Evolutionary conservation across 768 basidiomycete species (phyloP).

Genomic region (Phylloporus sp.): DNA sequence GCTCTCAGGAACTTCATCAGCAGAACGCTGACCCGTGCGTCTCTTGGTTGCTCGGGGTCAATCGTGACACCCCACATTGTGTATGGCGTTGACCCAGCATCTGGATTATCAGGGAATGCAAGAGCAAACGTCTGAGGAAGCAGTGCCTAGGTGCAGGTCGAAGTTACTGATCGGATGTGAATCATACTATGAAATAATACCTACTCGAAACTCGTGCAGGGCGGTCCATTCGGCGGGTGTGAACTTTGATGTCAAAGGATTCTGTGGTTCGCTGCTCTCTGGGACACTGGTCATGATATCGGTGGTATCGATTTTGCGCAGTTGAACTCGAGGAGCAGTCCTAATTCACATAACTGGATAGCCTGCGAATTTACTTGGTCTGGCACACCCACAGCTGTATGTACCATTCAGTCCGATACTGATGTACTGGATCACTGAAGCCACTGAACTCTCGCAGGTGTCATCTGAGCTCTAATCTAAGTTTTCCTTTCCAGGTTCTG

Average conservation of each 20-base stretch:
- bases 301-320: too few species aligned
- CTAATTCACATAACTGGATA: too few species aligned
- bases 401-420: too few species aligned
- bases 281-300: neutral
- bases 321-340: too few species aligned
- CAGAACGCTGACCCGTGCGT: conserved; percentile 69
- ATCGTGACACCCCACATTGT: conserved; percentile 70
- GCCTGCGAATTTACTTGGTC: too few species aligned
- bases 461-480: too few species aligned
- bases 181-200: conserved; percentile 15
- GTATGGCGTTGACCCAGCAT: conserved; percentile 49
- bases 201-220: conserved; percentile 63
- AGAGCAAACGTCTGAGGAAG: conserved; percentile 54
- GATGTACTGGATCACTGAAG: too few species aligned
- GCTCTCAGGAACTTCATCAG: conserved; percentile 82
- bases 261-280: conserved; percentile 56
- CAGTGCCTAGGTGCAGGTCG: conserved; percentile 21
- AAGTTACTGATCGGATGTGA: neutral
- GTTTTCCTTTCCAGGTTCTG: neutral
- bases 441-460: too few species aligned
- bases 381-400: too few species aligned
- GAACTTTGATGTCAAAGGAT: conserved; percentile 63
- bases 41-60: conserved; percentile 50
- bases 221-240: conserved; percentile 70
- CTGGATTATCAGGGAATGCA: conserved; percentile 57